Evolutionary conservation across 1,284 basidiomycete species (phyloP).

Genomic region (Spongiforma sp.): DNA sequence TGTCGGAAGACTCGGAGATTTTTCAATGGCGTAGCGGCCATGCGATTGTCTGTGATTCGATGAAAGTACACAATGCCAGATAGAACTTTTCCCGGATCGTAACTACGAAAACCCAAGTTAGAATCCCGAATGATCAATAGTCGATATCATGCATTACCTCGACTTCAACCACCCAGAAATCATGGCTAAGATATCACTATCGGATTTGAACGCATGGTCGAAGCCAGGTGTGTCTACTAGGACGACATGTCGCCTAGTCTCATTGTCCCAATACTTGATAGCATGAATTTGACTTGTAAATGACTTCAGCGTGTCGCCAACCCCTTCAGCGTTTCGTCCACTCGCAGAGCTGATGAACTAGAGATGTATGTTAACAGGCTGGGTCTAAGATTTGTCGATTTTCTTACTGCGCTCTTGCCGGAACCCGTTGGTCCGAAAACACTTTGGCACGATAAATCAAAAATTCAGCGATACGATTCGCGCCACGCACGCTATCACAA

Average conservation of each 20-base stretch:
- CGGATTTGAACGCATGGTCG: conserved; percentile 14
- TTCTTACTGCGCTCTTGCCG: not conserved
- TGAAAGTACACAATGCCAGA: not conserved
- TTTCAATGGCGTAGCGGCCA: not conserved
- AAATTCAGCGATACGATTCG: not conserved
- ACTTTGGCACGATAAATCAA: not conserved
- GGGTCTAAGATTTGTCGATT: not conserved
- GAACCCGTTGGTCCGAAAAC: not conserved
- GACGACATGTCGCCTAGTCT: not conserved
- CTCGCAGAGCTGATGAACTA: not conserved
- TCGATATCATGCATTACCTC: conserved; percentile 5
- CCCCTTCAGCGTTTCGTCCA: conserved; percentile 4
- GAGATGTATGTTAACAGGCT: not conserved
- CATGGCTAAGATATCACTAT: conserved; percentile 23
- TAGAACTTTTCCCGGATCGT: conserved; percentile 10
- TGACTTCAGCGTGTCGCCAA: conserved; percentile 16
- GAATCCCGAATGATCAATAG: not conserved
- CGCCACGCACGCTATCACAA: not conserved
- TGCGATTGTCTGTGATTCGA: too few relatives aligned
- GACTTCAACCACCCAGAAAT: conserved; percentile 13
- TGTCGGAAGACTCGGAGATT: not conserved
- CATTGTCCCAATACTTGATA: conserved; percentile 6
- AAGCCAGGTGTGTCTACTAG: conserved; percentile 20
- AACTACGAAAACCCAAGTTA: conserved; percentile 25
- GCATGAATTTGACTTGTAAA: conserved; percentile 19